Conservation (phyloP, 2,329 filamentous ascomycete genomes). For the Sporothrix globosa region DNA sequence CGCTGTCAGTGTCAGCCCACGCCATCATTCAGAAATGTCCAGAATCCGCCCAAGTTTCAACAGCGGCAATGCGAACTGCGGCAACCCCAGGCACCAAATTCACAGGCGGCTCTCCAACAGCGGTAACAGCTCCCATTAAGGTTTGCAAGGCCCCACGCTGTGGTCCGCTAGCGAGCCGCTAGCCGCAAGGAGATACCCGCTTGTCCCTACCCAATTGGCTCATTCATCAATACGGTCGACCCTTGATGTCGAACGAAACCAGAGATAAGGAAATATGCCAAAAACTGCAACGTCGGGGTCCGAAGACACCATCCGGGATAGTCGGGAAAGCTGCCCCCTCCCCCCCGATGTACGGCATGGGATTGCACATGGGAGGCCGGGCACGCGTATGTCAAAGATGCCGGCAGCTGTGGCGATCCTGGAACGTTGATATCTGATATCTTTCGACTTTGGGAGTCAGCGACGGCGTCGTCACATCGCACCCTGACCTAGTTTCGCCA, state of each 20-base stretch:
- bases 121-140: conserved; percentile 17
- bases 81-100: not conserved
- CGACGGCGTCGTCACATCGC: conserved; percentile 1
- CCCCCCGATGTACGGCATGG: not conserved
- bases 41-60: not conserved
- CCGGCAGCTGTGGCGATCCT: conserved; percentile 7
- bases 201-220: not conserved
- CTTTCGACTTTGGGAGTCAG: not conserved
- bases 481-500: not conserved
- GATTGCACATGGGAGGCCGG: not conserved
- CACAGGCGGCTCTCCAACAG: conserved; percentile 13
- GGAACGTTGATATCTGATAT: conserved; percentile 5
- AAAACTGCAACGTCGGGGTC: not conserved
- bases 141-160: conserved; percentile 1
- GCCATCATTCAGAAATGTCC: too few species aligned
- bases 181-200: not conserved
- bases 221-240: not conserved
- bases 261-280: conserved; percentile 6
- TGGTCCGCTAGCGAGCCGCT: conserved; percentile 11
- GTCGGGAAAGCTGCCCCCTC: too few species aligned
- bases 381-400: not conserved
- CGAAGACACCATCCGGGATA: not conserved
- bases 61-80: conserved; percentile 9
- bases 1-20: too few species aligned
- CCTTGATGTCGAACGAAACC: not conserved